Conservation (phyloP, 2,329 filamentous ascomycete genomes). For the Claviceps citrina region DNA sequence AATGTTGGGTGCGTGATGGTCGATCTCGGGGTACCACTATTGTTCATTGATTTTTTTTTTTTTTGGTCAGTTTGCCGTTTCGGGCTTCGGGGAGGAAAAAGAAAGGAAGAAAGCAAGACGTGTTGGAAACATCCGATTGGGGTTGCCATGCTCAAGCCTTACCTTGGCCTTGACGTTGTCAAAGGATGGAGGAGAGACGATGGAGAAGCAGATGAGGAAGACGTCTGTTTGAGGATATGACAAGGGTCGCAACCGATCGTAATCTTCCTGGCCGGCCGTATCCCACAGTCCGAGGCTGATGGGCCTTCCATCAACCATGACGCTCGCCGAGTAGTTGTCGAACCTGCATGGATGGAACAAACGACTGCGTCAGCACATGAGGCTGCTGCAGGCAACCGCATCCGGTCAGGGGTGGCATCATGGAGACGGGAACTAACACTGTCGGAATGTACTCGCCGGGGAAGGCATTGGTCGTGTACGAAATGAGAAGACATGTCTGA, state of each 20-base stretch:
- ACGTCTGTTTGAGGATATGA: conserved; percentile 98
- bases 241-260: conserved; percentile 83
- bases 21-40: conserved; percentile 94
- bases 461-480: conserved; percentile 98
- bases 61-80: no score
- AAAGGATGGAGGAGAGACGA: conserved; percentile 92
- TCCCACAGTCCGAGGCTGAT: conserved; percentile 96
- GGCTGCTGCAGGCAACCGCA: conserved; percentile 2
- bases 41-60: no score
- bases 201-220: conserved; percentile 96
- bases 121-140: no score
- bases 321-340: conserved; percentile 97
- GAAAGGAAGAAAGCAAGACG: background rate
- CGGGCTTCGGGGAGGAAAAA: no score
- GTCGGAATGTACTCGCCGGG: conserved; percentile 99
- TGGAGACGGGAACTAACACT: conserved; percentile 48
- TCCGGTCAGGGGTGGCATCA: conserved; percentile 2
- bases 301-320: conserved; percentile 96
- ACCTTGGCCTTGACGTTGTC: conserved; percentile 99
- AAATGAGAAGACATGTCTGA: conserved; percentile 96
- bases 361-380: conserved; percentile 3
- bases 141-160: no score
- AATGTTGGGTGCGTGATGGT: conserved; percentile 87
- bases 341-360: conserved; percentile 49
- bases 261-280: conserved; percentile 97